Percentiles rank a stretch among this genome's conserved stretches.
Conservation (phyloP, 371 early-diverging fungal species). For the Mucor irregularis region DNA sequence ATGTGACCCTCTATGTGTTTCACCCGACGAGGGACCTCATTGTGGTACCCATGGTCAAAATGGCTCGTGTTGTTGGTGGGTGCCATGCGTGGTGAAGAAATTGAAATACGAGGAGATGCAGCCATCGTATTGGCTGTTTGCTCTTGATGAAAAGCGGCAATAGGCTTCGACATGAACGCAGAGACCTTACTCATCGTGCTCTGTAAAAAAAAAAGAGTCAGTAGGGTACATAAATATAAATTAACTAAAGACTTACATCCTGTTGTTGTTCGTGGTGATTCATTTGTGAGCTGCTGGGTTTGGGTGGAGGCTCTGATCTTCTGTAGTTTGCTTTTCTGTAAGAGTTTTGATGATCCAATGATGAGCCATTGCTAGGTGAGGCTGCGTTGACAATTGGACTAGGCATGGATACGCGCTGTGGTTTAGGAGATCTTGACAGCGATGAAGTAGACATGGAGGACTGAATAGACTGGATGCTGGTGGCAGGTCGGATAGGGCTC, state of each 20-base stretch:
- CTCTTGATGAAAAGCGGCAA: conserved; percentile 32
- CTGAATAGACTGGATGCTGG: conserved; percentile 17
- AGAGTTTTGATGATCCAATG: conserved; percentile 11
- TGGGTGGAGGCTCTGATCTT: conserved; percentile 18
- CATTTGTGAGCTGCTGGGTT: too few species aligned
- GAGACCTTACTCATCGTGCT: conserved; percentile 26
- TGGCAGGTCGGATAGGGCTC: conserved; percentile 18
- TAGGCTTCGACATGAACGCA: conserved; percentile 44
- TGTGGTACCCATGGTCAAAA: conserved; percentile 18
- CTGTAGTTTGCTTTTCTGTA: conserved; percentile 15
- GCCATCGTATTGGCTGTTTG: background rate
- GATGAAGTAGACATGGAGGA: conserved; percentile 13
- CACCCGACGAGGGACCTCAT: conserved; percentile 30
- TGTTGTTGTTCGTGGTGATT: too few species aligned
- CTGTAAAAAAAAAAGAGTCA: conserved; percentile 1
- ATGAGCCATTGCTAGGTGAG: background rate
- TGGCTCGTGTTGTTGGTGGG: background rate
- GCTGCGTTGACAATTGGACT: conserved; percentile 12
- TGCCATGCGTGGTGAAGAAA: conserved; percentile 10
- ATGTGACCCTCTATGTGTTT: conserved; percentile 49
- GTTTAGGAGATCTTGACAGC: conserved; percentile 1
- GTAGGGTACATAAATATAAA: background rate
- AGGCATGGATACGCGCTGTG: conserved; percentile 21
- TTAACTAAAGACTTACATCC: conserved; percentile 10
- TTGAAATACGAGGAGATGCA: background rate